Evolutionary conservation across 2,329 filamentous ascomycete species (phyloP), one percentile per base, ranked within the genome.

Genomic region (Verticillium albo-atrum): DNA sequence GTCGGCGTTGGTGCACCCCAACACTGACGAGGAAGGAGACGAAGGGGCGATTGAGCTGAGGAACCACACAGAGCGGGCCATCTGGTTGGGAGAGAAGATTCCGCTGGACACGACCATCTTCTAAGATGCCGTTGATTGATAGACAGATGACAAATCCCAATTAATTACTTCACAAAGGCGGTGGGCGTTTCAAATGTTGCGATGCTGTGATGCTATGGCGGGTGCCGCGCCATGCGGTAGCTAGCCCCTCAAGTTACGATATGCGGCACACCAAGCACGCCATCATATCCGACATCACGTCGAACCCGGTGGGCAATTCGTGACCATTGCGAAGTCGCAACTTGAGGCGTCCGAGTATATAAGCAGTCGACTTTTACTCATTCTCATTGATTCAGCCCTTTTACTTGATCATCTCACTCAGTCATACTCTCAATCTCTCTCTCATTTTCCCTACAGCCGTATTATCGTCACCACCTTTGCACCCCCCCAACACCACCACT

Each of bases 1-100:
- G 61, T 92, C 89, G 54, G 92, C 79, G 4, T 77, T 97, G 23
- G 73, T 97, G 1, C 93, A 97, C 72, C 92, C 92, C 0, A 97
- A 97, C 68, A 92, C 89, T 0, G 79, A 82, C n/a, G 72, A 77
- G 3, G 70, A 72, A 47, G 70, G 74, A 28, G 75, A 72, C 0
- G 59, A 67, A 5, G 55, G 57, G 6, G 72, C 71, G 12, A 64
- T 66, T 2, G 79, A 75, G 64, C 69, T 77, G 62, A 73, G 78
- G 27, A 86, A 91, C 68, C 88, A 91, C 68, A 82, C 87, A 30
- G 80, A 89, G 68, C 74, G 86, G 47, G 89, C 89, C 1, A 90
- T 86, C 9, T 92, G 90, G 89, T 82, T 92, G 80, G 89, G 90
- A 0, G 83, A 89, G 68, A 82, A 79, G 58, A 65, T 89, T 15